Evolutionary conservation across 2,329 filamentous ascomycete species (phyloP).

Genomic region (Fusarium succisae): DNA sequence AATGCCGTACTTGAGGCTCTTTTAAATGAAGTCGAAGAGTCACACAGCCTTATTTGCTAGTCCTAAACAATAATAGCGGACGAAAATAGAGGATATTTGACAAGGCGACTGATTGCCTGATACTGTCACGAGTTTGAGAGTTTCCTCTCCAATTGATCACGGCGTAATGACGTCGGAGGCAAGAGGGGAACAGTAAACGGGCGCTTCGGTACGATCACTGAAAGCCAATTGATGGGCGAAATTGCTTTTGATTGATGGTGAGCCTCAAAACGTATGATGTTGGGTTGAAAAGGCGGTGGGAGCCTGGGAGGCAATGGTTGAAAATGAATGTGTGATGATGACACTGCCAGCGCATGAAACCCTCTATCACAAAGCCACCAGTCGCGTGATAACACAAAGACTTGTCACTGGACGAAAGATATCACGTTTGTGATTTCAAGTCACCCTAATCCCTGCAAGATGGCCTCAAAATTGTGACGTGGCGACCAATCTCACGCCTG

Average conservation of each 20-base stretch:
- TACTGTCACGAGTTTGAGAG: background rate
- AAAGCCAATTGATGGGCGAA: background rate
- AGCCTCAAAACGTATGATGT: background rate
- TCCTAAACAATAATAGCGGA: background rate
- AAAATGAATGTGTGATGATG: background rate
- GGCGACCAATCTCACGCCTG: background rate
- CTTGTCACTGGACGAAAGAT: background rate
- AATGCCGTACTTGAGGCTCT: background rate
- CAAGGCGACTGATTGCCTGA: background rate
- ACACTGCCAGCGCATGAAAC: background rate
- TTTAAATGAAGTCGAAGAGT: background rate
- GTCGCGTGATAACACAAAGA: background rate
- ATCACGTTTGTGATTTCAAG: slow-evolving; percentile 1
- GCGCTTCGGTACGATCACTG: background rate
- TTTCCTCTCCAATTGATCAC: background rate
- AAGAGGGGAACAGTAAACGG: background rate
- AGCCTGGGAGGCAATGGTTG: background rate
- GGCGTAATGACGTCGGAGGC: background rate
- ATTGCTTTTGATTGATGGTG: background rate
- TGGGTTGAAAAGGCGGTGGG: background rate
- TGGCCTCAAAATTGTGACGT: slow-evolving; percentile 2
- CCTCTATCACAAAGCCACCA: background rate
- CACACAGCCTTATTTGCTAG: background rate
- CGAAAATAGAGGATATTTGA: background rate
- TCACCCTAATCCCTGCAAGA: background rate